Evolutionary conservation across 2,329 filamentous ascomycete genomes (phyloP).

Genomic region (Claviceps sp.): DNA sequence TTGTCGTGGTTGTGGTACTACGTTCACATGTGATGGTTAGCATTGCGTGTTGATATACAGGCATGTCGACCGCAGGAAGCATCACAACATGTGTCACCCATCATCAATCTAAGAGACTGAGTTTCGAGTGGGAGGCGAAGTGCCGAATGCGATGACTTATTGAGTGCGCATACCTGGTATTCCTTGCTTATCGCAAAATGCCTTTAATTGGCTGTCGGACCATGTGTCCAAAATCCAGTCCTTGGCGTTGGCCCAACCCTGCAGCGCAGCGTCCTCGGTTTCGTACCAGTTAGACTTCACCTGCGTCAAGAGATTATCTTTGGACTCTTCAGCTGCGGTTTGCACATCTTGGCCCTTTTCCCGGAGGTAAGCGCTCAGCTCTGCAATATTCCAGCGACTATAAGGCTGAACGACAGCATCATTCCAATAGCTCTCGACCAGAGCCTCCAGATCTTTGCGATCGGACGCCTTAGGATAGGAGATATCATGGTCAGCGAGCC

Average conservation of each 20-base stretch:
- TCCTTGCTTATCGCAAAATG: constrained; percentile 77
- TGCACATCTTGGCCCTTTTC: constrained; percentile 58
- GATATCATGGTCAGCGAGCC: constrained; percentile 85
- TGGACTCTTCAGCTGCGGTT: constrained; percentile 51
- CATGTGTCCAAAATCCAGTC: constrained; percentile 95
- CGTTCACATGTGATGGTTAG: neutral
- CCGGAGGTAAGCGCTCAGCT: constrained; percentile 55
- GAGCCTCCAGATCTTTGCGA: constrained; percentile 82
- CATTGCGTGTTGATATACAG: neutral
- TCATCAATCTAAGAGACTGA: neutral
- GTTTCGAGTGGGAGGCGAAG: no score
- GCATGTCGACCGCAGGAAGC: neutral
- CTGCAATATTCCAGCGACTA: constrained; percentile 58
- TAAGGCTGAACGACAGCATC: constrained; percentile 61
- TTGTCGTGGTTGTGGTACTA: constrained; percentile 71
- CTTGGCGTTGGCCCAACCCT: constrained; percentile 59
- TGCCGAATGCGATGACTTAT: no score
- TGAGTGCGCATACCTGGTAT: constrained; percentile 46
- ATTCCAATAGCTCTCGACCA: constrained; percentile 88
- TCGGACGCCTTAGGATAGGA: constrained; percentile 84
- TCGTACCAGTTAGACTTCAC: constrained; percentile 68
- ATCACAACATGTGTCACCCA: neutral
- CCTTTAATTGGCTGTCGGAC: constrained; percentile 86
- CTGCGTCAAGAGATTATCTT: constrained; percentile 53
- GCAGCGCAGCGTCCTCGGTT: constrained; percentile 60